Conservation (phyloP, 2,329 filamentous ascomycete species). For the Paramyrothecium roridum region DNA sequence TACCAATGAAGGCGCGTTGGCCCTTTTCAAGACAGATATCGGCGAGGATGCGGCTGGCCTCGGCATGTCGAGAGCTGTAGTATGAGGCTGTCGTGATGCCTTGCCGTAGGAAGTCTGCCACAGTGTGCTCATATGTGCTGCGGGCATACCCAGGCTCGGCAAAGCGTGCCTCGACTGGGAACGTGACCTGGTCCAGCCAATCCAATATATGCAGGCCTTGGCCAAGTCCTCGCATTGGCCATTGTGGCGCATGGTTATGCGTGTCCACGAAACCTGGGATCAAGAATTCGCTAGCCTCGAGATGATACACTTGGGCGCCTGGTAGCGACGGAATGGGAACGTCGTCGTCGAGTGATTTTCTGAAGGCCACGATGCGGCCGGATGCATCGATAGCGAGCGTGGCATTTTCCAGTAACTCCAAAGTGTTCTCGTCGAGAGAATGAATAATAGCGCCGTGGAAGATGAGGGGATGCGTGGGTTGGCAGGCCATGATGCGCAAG, state of each 20-base stretch:
- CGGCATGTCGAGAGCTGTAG: slow-evolving; percentile 54
- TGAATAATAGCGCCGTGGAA: slow-evolving; percentile 42
- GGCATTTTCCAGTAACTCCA: slow-evolving; percentile 35
- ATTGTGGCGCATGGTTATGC: slow-evolving; percentile 65
- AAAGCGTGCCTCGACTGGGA: slow-evolving; percentile 62
- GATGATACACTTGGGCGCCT: slow-evolving; percentile 8
- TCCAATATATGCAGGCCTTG: slow-evolving; percentile 54
- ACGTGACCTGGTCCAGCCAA: slow-evolving; percentile 64
- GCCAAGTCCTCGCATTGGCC: slow-evolving; percentile 44
- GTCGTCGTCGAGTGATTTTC: slow-evolving; percentile 9
- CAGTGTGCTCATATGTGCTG: slow-evolving; percentile 46
- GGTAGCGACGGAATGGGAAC: slow-evolving; percentile 10
- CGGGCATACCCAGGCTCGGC: slow-evolving; percentile 49
- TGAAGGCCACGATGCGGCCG: slow-evolving; percentile 20
- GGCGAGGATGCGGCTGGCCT: slow-evolving; percentile 55
- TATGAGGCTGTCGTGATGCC: slow-evolving; percentile 61
- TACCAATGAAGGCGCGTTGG: slow-evolving; percentile 51
- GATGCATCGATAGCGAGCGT: slow-evolving; percentile 24
- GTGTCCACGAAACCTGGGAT: slow-evolving; percentile 63
- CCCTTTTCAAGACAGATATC: slow-evolving; percentile 45
- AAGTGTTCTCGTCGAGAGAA: slow-evolving; percentile 24
- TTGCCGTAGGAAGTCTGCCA: slow-evolving; percentile 57
- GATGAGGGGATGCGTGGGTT: slow-evolving; percentile 4
- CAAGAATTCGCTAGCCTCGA: slow-evolving; percentile 45
- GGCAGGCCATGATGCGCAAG: no score